These are phyloP conservation scores for Solanum sejunctum DNA, from an alignment of 257 asterid species.

Conservation along the genomic window DNA sequence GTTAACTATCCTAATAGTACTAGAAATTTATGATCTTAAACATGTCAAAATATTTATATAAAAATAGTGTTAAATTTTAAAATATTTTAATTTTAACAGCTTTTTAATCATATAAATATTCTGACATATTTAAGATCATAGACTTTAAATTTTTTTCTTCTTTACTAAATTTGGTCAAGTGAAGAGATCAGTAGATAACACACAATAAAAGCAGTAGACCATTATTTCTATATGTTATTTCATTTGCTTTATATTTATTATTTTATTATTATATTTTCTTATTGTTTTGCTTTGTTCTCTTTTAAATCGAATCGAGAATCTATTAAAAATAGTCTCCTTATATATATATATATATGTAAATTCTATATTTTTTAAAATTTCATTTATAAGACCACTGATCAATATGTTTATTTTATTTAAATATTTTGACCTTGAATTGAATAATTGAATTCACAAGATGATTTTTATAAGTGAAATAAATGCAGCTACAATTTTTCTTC, in stretches of 20 bases:
- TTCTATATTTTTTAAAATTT: not conserved
- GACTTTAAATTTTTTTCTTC: no score
- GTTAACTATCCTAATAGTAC: no score
- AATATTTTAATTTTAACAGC: no score
- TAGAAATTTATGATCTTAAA: no score
- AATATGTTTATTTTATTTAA: not conserved
- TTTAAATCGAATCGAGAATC: fast-evolving
- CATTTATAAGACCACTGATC: not conserved
- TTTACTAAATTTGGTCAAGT: no score
- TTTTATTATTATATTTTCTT: not conserved
- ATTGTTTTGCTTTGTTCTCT: not conserved
- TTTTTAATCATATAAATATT: no score
- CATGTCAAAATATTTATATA: no score
- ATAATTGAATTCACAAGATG: not conserved
- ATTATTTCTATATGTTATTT: no score
- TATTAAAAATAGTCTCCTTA: not conserved
- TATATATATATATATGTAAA: no score
- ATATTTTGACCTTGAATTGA: not conserved
- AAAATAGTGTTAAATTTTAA: no score
- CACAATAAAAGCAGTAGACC: not conserved
- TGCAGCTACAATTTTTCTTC: not conserved
- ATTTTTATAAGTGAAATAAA: not conserved
- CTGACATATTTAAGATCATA: no score
- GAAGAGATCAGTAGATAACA: not conserved
- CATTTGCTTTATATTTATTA: not conserved